Evolutionary conservation across 1,139 yeast species (phyloP).

Genomic region (Debaryomyces robertsiae): DNA sequence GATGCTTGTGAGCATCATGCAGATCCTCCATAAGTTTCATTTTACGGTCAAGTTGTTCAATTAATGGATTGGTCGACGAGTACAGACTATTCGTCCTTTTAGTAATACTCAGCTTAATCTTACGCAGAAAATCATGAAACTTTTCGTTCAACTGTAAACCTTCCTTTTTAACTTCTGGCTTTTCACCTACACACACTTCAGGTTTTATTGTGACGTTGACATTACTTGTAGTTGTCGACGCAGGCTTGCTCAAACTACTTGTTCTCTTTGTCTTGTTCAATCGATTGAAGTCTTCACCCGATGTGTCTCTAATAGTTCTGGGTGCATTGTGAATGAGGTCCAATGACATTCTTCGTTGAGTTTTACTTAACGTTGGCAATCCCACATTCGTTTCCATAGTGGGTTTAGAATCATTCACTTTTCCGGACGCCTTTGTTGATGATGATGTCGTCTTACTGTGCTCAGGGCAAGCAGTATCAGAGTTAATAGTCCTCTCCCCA

Average conservation of each 20-base stretch:
- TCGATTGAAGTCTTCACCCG: conserved; percentile 14
- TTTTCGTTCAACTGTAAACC: conserved; percentile 12
- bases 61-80: not conserved
- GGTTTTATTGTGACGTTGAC: conserved; percentile 40
- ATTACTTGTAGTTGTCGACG: conserved; percentile 34
- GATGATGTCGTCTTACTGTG: no score
- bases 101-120: conserved; percentile 16
- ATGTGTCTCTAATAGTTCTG: not conserved
- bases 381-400: conserved; percentile 11
- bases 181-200: conserved; percentile 16
- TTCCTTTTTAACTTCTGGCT: conserved; percentile 1
- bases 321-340: conserved; percentile 28
- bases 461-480: no score
- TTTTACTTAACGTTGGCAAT: conserved; percentile 26
- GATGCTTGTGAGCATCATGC: conserved; percentile 5
- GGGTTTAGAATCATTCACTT: not conserved
- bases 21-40: conserved; percentile 4
- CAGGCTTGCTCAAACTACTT: conserved; percentile 31
- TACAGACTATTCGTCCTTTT: not conserved
- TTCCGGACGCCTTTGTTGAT: no score
- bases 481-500: no score
- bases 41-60: conserved; percentile 5
- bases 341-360: conserved; percentile 34
- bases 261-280: conserved; percentile 14
- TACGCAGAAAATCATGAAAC: conserved; percentile 17